Percentiles rank a stretch among this genome's conserved stretches.
These are phyloP conservation scores for Aethionema arabicum DNA, from an alignment of 345 rosid species.

Conservation along the genomic window DNA sequence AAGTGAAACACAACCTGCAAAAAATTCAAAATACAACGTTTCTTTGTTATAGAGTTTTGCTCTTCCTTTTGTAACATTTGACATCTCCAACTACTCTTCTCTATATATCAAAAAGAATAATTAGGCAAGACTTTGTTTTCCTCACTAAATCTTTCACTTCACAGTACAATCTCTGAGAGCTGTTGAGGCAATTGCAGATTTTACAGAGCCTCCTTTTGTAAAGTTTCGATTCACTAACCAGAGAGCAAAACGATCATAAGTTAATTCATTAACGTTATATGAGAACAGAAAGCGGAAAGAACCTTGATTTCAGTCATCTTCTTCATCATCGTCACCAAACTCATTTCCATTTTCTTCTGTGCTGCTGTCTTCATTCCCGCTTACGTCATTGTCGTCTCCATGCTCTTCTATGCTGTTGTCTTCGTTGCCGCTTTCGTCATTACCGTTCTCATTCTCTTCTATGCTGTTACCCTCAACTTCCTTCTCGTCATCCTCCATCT, in stretches of 20 bases:
- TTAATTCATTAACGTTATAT: neutral
- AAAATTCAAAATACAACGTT: neutral
- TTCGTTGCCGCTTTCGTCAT: neutral
- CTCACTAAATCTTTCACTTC: neutral
- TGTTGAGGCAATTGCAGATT: too few species aligned
- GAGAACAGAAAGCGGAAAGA: conserved; percentile 16
- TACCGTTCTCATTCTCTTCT: neutral
- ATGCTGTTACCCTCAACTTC: conserved; percentile 1
- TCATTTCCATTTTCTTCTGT: neutral
- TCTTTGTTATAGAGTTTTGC: conserved; percentile 4
- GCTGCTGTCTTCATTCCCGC: conserved; percentile 1
- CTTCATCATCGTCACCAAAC: conserved; percentile 21
- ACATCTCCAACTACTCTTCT: neutral
- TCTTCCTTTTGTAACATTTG: conserved; percentile 30
- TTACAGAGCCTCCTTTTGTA: neutral
- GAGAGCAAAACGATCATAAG: neutral
- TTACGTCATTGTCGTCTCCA: neutral
- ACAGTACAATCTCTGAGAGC: neutral
- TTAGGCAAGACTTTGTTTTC: conserved; percentile 2
- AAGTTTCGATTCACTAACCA: neutral
- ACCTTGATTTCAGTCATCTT: conserved; percentile 19
- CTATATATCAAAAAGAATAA: conserved; percentile 11
- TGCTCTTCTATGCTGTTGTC: conserved; percentile 13
- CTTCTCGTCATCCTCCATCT: conserved; percentile 2
- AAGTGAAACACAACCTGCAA: conserved; percentile 43